phyloP scores from a whole-genome alignment of 352 stramenopile genomes.

The Globisporangium polare region DNA sequence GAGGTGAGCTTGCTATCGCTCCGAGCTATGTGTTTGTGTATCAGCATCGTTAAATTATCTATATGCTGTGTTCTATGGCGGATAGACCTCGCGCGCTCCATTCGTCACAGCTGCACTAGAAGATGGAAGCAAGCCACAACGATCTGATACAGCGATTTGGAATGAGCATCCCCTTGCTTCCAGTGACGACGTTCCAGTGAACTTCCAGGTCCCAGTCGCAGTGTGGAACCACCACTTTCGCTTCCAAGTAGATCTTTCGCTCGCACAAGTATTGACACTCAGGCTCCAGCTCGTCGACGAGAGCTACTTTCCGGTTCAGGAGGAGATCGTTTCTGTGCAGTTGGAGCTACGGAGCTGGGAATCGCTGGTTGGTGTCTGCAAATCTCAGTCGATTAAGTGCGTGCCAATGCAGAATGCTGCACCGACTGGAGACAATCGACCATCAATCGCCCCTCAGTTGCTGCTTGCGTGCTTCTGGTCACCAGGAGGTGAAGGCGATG shows the following conservation, averaged over 20 bases:
- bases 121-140: background rate
- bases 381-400: background rate
- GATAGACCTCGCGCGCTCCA: background rate
- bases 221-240: constrained; percentile 14
- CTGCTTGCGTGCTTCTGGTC: constrained; percentile 5
- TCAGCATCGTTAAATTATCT: too few relatives aligned
- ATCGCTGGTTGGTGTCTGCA: background rate
- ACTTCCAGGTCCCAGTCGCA: background rate
- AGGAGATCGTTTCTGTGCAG: background rate
- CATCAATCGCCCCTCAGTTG: background rate
- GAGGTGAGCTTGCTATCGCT: background rate
- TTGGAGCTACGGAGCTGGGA: background rate
- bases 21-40: background rate
- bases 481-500: background rate
- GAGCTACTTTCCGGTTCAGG: background rate
- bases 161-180: background rate
- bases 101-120: constrained; percentile 1
- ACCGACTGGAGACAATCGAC: background rate
- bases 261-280: background rate
- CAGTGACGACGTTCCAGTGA: background rate
- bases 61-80: background rate
- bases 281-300: constrained; percentile 1
- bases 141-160: constrained; percentile 2
- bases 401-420: background rate
- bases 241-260: constrained; percentile 1